Percentiles rank a stretch among this genome's conserved stretches.
Conservation (phyloP, 2,329 filamentous ascomycete species). For the Cladophialophora carrionii region DNA sequence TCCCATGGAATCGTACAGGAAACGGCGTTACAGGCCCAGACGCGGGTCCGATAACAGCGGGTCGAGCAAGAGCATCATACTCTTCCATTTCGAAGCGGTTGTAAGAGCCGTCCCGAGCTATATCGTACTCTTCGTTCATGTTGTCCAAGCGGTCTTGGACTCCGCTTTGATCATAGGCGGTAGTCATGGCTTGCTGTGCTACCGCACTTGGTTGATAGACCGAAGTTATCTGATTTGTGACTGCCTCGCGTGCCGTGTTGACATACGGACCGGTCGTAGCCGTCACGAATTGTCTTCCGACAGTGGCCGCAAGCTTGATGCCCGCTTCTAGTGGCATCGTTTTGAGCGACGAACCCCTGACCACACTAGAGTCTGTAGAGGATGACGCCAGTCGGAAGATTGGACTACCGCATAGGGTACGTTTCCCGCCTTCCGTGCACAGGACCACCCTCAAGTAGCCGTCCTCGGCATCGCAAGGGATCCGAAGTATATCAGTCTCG, state of each 20-base stretch:
- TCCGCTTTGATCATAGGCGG: slow-evolving; percentile 43
- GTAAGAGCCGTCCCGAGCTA: slow-evolving; percentile 37
- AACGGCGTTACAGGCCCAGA: slow-evolving; percentile 59
- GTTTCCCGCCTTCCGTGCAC: slow-evolving; percentile 57
- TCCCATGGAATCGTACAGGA: slow-evolving; percentile 58
- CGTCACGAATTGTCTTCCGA: slow-evolving; percentile 48
- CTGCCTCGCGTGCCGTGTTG: slow-evolving; percentile 38
- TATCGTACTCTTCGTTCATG: slow-evolving; percentile 47
- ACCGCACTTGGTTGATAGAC: slow-evolving; percentile 41
- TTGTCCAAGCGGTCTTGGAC: slow-evolving; percentile 42
- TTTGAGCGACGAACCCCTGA: slow-evolving; percentile 66
- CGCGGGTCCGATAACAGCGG: slow-evolving; percentile 54
- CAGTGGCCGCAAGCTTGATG: slow-evolving; percentile 57
- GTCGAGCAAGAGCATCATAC: slow-evolving; percentile 39
- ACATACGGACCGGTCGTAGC: slow-evolving; percentile 51
- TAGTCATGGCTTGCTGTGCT: slow-evolving; percentile 42
- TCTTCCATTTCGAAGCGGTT: slow-evolving; percentile 23
- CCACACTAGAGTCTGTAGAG: slow-evolving; percentile 62
- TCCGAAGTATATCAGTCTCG: slow-evolving; percentile 67
- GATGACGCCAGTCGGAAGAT: slow-evolving; percentile 71
- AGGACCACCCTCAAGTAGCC: slow-evolving; percentile 71
- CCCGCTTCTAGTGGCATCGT: slow-evolving; percentile 70
- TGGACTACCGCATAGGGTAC: slow-evolving; percentile 66
- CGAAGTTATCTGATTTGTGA: slow-evolving; percentile 31
- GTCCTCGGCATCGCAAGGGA: slow-evolving; percentile 65